A percentile compares a stretch with the other conserved stretches of the same genome.
These are phyloP conservation scores for Collybia mongolica DNA, from an alignment of 768 basidiomycete species.

Conservation along the genomic window DNA sequence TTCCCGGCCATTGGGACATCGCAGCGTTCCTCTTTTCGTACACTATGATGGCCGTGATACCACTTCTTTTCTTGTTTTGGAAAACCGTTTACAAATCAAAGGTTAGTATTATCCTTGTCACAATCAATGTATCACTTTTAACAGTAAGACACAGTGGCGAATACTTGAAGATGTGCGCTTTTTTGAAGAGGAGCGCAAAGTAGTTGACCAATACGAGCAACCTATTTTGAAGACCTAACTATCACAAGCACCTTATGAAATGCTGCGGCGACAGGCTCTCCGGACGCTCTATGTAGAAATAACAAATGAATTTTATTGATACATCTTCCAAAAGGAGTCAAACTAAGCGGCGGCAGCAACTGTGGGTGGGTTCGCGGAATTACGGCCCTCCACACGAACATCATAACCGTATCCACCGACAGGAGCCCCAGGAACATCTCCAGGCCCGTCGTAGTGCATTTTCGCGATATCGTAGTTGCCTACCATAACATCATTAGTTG, in stretches of 20 bases:
- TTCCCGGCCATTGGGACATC: constrained; percentile 46
- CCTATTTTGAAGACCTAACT: neutral
- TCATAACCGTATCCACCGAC: constrained; percentile 82
- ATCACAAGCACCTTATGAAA: neutral
- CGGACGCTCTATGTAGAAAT: no score
- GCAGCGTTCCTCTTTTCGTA: constrained; percentile 50
- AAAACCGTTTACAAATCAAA: constrained; percentile 38
- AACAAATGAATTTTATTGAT: constrained; percentile 6
- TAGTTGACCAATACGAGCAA: constrained; percentile 41
- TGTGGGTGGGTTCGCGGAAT: constrained; percentile 48
- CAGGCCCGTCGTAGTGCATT: constrained; percentile 89
- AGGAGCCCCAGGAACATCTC: constrained; percentile 59
- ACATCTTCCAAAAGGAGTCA: constrained; percentile 6
- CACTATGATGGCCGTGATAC: constrained; percentile 40
- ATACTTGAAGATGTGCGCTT: constrained; percentile 36
- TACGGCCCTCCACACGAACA: constrained; percentile 58
- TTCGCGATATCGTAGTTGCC: constrained; percentile 91
- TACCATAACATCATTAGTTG: constrained; percentile 27
- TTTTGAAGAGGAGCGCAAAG: constrained; percentile 42
- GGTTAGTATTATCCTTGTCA: constrained; percentile 21
- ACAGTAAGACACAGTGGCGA: constrained; percentile 31
- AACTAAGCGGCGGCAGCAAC: constrained; percentile 20
- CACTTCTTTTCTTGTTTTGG: constrained; percentile 43
- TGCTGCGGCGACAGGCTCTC: neutral
- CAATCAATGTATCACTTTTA: neutral